These are phyloP conservation scores for Lachnellula arida DNA, from an alignment of 2,329 filamentous ascomycete species.

Conservation along the genomic window DNA sequence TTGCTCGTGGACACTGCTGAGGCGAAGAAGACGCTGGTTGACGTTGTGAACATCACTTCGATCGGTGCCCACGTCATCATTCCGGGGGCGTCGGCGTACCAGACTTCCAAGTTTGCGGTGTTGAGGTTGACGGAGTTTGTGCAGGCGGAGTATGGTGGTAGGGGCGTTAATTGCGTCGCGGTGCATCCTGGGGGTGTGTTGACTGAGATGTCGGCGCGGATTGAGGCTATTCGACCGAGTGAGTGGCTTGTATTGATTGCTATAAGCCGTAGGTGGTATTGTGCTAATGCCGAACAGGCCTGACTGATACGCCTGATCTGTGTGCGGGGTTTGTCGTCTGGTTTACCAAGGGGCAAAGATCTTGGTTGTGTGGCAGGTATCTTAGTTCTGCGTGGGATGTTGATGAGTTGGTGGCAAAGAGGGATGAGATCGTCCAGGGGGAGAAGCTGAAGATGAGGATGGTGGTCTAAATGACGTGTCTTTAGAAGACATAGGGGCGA, in stretches of 20 bases:
- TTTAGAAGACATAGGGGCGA: neutral
- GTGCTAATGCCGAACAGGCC: neutral
- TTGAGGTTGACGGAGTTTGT: slow-evolving; percentile 42
- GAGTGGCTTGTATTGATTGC: neutral
- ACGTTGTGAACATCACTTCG: slow-evolving; percentile 37
- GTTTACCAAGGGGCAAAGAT: slow-evolving; percentile 8
- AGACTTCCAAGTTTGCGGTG: slow-evolving; percentile 41
- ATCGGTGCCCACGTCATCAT: slow-evolving; percentile 34
- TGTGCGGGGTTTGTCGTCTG: slow-evolving; percentile 11
- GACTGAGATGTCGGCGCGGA: slow-evolving; percentile 39
- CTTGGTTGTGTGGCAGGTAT: slow-evolving; percentile 31
- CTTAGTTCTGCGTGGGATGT: slow-evolving; percentile 39
- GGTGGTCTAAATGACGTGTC: neutral
- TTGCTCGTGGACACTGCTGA: slow-evolving; percentile 35
- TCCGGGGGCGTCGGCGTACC: slow-evolving; percentile 40
- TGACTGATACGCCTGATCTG: slow-evolving; percentile 8
- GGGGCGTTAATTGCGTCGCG: slow-evolving; percentile 37
- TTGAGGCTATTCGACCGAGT: slow-evolving; percentile 24
- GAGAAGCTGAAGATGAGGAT: slow-evolving; percentile 3
- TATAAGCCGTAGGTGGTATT: neutral
- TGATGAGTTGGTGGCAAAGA: slow-evolving; percentile 31
- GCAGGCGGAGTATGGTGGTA: slow-evolving; percentile 37
- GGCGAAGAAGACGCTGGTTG: slow-evolving; percentile 27
- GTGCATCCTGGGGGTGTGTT: slow-evolving; percentile 43
- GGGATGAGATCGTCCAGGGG: slow-evolving; percentile 17